Evolutionary conservation across 2,329 filamentous ascomycete genomes (phyloP).

Genomic region (Hypoxylon sp.): DNA sequence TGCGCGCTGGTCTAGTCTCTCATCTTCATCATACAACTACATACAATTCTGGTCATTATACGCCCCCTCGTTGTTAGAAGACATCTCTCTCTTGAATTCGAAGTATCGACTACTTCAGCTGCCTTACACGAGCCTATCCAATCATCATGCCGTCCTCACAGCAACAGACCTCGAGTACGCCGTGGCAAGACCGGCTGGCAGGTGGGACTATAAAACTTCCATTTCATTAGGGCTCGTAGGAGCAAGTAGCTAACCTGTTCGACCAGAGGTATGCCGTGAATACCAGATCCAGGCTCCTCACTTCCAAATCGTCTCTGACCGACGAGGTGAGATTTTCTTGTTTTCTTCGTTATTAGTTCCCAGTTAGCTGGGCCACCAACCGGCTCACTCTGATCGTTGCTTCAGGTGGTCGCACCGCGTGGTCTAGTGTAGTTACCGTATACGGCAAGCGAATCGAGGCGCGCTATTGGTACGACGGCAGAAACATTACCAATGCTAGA

Average conservation of each 20-base stretch:
- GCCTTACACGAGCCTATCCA: constrained; percentile 19
- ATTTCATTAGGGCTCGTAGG: constrained; percentile 18
- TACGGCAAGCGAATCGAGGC: constrained; percentile 74
- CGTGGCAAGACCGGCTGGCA: constrained; percentile 70
- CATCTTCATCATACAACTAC: constrained; percentile 26
- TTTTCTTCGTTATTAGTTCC: not conserved
- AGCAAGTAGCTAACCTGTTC: constrained; percentile 25
- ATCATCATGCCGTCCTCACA: constrained; percentile 47
- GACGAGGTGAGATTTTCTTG: constrained; percentile 69
- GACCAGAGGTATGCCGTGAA: constrained; percentile 68
- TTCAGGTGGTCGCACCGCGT: constrained; percentile 89
- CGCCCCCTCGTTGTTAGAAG: constrained; percentile 3
- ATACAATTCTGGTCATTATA: constrained; percentile 8
- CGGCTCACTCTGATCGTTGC: constrained; percentile 17
- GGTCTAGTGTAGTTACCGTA: constrained; percentile 85
- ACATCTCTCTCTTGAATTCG: constrained; percentile 5
- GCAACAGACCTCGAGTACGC: constrained; percentile 43
- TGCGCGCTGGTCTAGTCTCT: constrained; percentile 22
- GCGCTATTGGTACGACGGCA: constrained; percentile 91
- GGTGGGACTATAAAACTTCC: constrained; percentile 57
- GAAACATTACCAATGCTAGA: constrained; percentile 86
- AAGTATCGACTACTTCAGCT: constrained; percentile 25
- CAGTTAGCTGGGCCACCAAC: constrained; percentile 23
- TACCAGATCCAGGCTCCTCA: constrained; percentile 66
- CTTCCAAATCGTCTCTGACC: constrained; percentile 80